Conservation (phyloP, 1,284 basidiomycete genomes). For the Mycena sp. region DNA sequence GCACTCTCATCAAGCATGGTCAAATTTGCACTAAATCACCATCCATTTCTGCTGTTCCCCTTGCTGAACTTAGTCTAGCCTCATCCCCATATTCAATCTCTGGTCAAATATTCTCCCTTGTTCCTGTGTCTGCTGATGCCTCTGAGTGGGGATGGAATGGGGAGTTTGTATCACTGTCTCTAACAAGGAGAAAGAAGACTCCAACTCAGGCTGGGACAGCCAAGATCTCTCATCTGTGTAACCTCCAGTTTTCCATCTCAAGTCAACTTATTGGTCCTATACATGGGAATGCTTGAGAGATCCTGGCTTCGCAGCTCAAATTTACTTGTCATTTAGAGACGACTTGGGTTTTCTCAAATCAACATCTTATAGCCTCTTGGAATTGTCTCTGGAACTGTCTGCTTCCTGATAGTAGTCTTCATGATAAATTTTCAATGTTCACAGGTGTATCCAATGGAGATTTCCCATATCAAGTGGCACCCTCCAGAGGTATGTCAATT, state of each 20-base stretch:
- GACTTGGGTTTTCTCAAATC: conserved; percentile 8
- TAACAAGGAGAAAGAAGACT: neutral
- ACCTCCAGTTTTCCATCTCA: neutral
- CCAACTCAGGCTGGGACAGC: neutral
- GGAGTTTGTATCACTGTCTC: neutral
- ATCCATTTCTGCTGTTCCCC: neutral
- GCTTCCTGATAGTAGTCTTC: neutral
- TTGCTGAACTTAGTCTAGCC: neutral
- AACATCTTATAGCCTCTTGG: neutral
- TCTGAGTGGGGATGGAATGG: neutral
- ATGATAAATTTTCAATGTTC: conserved; percentile 9
- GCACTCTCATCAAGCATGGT: neutral
- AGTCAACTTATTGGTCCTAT: neutral
- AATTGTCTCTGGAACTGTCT: neutral
- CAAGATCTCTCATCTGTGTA: neutral
- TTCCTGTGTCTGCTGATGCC: neutral
- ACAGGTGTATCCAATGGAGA: conserved; percentile 5
- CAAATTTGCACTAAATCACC: neutral
- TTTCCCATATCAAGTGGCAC: neutral
- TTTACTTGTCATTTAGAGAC: neutral
- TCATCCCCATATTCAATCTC: neutral
- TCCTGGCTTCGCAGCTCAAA: neutral
- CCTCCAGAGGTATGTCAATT: neutral
- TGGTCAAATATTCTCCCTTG: neutral
- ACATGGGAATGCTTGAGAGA: neutral